A percentile compares a stretch with the other conserved stretches of the same genome.
Evolutionary conservation across 2,329 filamentous ascomycete species (phyloP).

Genomic region (Diaporthe sp.): DNA sequence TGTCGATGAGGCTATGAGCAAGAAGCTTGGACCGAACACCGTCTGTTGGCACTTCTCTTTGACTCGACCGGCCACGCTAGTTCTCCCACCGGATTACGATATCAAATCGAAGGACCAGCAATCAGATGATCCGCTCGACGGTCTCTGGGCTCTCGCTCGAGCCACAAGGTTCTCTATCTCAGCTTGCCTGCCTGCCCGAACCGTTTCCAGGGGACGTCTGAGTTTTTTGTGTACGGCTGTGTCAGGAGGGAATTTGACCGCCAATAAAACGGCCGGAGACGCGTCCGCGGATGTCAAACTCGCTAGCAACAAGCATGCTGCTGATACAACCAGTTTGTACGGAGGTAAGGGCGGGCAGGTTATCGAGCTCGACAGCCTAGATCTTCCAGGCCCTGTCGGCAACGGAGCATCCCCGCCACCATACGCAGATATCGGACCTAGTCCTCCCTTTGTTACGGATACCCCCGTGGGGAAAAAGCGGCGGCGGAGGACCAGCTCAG

Average conservation of each 20-base stretch:
- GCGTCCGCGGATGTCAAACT: not conserved
- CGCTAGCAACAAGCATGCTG: slow-evolving; percentile 28
- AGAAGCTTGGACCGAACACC: slow-evolving; percentile 27
- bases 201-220: slow-evolving; percentile 1
- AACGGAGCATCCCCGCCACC: slow-evolving; percentile 8
- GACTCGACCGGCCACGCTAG: slow-evolving; percentile 9
- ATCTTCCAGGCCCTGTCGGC: not conserved
- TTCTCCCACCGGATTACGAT: slow-evolving; percentile 32
- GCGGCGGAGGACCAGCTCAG: slow-evolving; percentile 16
- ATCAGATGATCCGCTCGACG: not conserved
- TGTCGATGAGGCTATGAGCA: slow-evolving; percentile 18
- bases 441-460: slow-evolving; percentile 14
- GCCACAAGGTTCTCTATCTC: slow-evolving; percentile 19
- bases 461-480: slow-evolving; percentile 18
- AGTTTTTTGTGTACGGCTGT: not conserved
- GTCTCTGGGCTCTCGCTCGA: slow-evolving; percentile 5
- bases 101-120: not conserved
- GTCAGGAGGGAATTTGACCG: not conserved
- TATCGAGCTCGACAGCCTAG: slow-evolving; percentile 16
- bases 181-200: not conserved
- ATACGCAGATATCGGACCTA: slow-evolving; percentile 21
- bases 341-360: slow-evolving; percentile 37
- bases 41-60: slow-evolving; percentile 16
- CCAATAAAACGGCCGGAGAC: not conserved
- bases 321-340: slow-evolving; percentile 38